Evolutionary conservation across 495 filamentous ascomycete genomes (phyloP).

Genomic region (Amorphotheca resinae): DNA sequence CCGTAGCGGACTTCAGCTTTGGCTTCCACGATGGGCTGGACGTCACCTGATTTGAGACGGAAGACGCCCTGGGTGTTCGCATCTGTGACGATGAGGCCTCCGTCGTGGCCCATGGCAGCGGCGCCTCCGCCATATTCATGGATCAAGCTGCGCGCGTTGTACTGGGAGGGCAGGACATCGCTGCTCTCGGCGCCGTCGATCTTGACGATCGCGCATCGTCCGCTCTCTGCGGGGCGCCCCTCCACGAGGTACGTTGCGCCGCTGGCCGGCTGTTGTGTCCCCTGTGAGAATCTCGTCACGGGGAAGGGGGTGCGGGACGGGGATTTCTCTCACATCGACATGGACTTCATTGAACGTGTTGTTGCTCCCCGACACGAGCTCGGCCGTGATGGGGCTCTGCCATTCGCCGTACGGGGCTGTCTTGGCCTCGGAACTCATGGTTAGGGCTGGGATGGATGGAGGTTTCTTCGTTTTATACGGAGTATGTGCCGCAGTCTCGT

Average conservation of each 20-base stretch:
- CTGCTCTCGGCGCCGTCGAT: conserved; percentile 18
- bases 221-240: conserved; percentile 24
- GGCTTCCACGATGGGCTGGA: conserved; percentile 18
- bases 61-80: conserved; percentile 26
- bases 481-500: too few relatives aligned
- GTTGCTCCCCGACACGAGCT: neutral
- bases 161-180: conserved; percentile 30
- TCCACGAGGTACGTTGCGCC: conserved; percentile 32
- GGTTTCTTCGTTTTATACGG: too few relatives aligned
- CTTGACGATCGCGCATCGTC: conserved; percentile 30
- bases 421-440: neutral
- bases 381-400: neutral
- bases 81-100: conserved; percentile 31
- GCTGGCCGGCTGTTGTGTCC: conserved; percentile 15
- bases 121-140: conserved; percentile 35
- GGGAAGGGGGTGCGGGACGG: neutral
- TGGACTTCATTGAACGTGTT: neutral
- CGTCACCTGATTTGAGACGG: conserved; percentile 22
- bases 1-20: conserved; percentile 26
- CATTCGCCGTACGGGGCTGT: neutral
- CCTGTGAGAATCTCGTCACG: neutral
- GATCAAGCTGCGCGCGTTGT: conserved; percentile 28
- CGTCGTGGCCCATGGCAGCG: conserved; percentile 23
- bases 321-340: neutral
- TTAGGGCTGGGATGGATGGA: too few relatives aligned